Conservation (phyloP, 2,329 filamentous ascomycete genomes). For the Aquanectria penicillioides region DNA sequence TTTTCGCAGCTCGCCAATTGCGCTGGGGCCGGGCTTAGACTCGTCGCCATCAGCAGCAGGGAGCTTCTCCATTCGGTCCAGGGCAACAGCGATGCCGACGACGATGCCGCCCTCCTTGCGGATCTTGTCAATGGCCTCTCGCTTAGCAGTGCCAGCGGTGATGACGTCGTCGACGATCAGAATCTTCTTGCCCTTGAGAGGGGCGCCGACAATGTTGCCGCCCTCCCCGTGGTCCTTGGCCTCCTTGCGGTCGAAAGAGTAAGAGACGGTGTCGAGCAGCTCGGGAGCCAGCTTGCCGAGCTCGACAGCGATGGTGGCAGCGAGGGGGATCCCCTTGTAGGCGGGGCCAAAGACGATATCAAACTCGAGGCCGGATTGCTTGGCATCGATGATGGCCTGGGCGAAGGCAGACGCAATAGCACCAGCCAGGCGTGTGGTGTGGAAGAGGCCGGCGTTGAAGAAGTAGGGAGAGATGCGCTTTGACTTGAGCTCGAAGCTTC, state of each 20-base stretch:
- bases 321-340: constrained; percentile 97
- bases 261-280: constrained; percentile 76
- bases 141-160: constrained; percentile 92
- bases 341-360: constrained; percentile 94
- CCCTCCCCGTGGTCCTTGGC: constrained; percentile 96
- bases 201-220: constrained; percentile 88
- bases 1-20: constrained; percentile 85
- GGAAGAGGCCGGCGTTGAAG: constrained; percentile 95
- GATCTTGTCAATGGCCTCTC: constrained; percentile 92
- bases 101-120: constrained; percentile 84
- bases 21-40: constrained; percentile 76
- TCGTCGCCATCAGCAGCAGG: constrained; percentile 73
- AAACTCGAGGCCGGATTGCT: constrained; percentile 63
- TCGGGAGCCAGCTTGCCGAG: constrained; percentile 74
- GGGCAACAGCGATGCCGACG: constrained; percentile 86
- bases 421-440: constrained; percentile 79
- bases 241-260: constrained; percentile 96
- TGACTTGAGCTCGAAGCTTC: constrained; percentile 90
- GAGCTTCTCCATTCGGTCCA: constrained; percentile 88
- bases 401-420: constrained; percentile 87
- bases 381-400: constrained; percentile 64
- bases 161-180: constrained; percentile 97
- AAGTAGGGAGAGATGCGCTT: constrained; percentile 94
- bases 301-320: constrained; percentile 79
- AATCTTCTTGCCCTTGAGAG: constrained; percentile 84